phyloP scores from a whole-genome alignment of 2,329 filamentous ascomycete species.

The Pyricularia sp. region DNA sequence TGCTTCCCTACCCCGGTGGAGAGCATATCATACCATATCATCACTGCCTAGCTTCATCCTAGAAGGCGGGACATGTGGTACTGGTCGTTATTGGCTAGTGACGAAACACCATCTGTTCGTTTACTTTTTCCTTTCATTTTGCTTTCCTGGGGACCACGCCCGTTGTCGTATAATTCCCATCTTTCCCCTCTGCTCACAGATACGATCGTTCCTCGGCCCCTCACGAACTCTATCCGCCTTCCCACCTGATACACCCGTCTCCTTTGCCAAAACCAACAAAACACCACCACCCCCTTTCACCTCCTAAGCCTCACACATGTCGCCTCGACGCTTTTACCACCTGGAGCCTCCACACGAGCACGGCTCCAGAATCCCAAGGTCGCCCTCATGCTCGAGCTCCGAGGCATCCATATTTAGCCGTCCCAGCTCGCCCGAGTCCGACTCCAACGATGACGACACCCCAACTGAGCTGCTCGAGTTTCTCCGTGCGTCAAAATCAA shows the following conservation, averaged over 20 bases:
- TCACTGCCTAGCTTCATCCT: not conserved
- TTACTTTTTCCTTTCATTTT: not conserved
- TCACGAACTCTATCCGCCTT: not conserved
- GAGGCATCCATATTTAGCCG: not conserved
- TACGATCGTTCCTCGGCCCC: not conserved
- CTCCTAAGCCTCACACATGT: not conserved
- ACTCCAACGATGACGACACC: conserved; percentile 1
- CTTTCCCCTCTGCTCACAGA: not conserved
- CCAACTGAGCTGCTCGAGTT: not conserved
- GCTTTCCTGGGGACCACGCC: not conserved
- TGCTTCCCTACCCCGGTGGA: not conserved
- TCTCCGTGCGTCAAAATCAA: not conserved
- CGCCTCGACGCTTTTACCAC: not conserved
- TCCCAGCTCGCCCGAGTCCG: not conserved
- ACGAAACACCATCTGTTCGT: not conserved
- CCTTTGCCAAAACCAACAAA: not conserved
- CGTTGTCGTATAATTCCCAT: not conserved
- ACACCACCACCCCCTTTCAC: not conserved
- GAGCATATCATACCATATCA: conserved; percentile 1
- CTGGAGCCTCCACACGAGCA: not conserved
- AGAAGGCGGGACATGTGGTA: not conserved
- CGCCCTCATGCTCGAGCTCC: not conserved
- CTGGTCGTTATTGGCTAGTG: not conserved
- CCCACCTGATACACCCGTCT: not conserved
- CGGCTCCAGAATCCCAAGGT: not conserved